Conservation (phyloP, 2,329 filamentous ascomycete species). For the Calonectria hongkongensis region DNA sequence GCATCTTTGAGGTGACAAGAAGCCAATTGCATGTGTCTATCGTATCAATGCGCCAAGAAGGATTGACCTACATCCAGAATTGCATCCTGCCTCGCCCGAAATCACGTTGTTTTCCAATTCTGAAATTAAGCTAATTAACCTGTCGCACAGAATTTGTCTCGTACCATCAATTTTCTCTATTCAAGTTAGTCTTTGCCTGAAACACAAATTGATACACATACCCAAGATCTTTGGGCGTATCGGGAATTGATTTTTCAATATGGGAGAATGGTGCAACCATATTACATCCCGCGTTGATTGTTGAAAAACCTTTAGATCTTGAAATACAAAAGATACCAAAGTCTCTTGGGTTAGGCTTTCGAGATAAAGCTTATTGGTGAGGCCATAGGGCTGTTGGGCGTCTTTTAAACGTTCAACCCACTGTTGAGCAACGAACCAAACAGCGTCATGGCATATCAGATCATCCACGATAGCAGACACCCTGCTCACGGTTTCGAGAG, state of each 20-base stretch:
- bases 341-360: no score
- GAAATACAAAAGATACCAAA: neutral
- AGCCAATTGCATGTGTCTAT: neutral
- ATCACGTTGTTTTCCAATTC: neutral
- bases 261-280: no score
- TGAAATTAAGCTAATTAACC: neutral
- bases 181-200: neutral
- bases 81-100: neutral
- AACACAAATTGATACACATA: neutral
- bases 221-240: slow-evolving; percentile 1
- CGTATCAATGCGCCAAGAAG: neutral
- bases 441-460: neutral
- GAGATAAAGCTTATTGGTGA: neutral
- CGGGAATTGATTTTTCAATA: neutral
- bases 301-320: neutral
- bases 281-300: neutral
- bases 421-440: neutral
- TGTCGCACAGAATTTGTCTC: neutral
- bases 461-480: neutral
- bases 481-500: accelerated
- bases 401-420: neutral
- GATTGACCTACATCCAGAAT: neutral
- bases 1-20: no score
- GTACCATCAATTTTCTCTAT: neutral
- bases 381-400: no score